Evolutionary conservation across 768 basidiomycete genomes (phyloP).

Genomic region (Pseudohyphozyma bogoriensis): DNA sequence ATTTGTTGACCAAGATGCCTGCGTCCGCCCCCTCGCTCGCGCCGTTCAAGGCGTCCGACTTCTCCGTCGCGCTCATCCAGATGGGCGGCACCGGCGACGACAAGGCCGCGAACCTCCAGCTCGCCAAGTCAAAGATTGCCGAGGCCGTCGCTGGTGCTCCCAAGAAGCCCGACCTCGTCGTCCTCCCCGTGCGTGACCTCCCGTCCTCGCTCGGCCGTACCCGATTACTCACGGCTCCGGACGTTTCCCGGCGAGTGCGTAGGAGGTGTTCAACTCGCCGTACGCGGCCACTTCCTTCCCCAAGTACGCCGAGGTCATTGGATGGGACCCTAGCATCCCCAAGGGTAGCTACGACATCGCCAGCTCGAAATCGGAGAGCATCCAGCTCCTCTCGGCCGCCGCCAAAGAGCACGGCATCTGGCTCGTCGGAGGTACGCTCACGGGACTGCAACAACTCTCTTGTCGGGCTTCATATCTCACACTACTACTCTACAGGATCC

Average conservation of each 20-base stretch:
- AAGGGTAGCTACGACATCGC: constrained; percentile 49
- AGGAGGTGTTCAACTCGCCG: constrained; percentile 44
- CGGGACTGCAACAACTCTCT: no score
- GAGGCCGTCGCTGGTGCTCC: constrained; percentile 47
- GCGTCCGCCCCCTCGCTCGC: not conserved
- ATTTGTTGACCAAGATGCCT: not conserved
- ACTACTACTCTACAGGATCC: constrained; percentile 68
- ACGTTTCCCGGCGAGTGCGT: not conserved
- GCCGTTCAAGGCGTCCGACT: constrained; percentile 41
- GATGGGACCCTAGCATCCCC: constrained; percentile 45
- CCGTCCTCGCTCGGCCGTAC: not conserved
- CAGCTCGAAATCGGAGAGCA: constrained; percentile 57
- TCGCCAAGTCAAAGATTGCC: constrained; percentile 62
- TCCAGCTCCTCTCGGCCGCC: constrained; percentile 66
- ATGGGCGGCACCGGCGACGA: constrained; percentile 52
- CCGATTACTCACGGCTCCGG: not conserved
- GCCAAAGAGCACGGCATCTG: constrained; percentile 71
- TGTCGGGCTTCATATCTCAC: no score
- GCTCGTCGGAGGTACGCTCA: constrained; percentile 72
- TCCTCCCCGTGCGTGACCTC: constrained; percentile 73
- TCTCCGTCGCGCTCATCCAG: constrained; percentile 81
- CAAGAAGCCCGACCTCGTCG: constrained; percentile 64
- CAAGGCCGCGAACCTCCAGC: constrained; percentile 66
- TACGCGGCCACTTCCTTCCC: constrained; percentile 35
- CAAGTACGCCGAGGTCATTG: constrained; percentile 44